Conservation (phyloP, 2,329 filamentous ascomycete genomes). For the Calonectria ilicicola region DNA sequence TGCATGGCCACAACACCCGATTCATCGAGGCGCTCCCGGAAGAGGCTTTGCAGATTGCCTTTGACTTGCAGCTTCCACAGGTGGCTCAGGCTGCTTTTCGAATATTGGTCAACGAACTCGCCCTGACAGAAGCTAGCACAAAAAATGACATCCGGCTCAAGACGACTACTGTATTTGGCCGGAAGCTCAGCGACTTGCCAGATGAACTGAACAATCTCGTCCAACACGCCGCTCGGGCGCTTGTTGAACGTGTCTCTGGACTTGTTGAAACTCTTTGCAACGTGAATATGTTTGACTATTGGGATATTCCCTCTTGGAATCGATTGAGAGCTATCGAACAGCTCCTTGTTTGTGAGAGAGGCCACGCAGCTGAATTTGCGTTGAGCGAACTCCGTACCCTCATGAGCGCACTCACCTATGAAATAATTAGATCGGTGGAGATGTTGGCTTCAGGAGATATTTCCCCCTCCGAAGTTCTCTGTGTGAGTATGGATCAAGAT, state of each 20-base stretch:
- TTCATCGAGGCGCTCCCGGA: constrained; percentile 76
- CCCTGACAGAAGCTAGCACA: constrained; percentile 56
- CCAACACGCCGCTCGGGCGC: constrained; percentile 67
- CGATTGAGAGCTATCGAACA: constrained; percentile 41
- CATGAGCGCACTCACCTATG: constrained; percentile 34
- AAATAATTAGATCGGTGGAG: constrained; percentile 33
- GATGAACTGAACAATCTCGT: constrained; percentile 68
- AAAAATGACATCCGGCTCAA: constrained; percentile 18
- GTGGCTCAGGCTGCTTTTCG: constrained; percentile 65
- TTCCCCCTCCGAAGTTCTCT: not conserved
- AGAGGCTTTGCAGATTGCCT: constrained; percentile 68
- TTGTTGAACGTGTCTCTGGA: constrained; percentile 59
- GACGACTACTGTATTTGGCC: constrained; percentile 56
- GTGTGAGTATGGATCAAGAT: constrained; percentile 46
- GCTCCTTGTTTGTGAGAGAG: constrained; percentile 35
- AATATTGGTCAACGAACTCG: constrained; percentile 73
- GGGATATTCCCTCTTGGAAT: constrained; percentile 49
- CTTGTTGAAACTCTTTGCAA: constrained; percentile 47
- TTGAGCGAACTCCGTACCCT: constrained; percentile 34
- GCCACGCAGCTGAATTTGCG: constrained; percentile 12
- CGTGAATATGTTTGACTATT: constrained; percentile 46
- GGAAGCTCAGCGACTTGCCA: constrained; percentile 59
- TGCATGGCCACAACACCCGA: constrained; percentile 62
- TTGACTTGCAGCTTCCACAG: constrained; percentile 55
- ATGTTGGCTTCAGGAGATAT: not conserved